These are phyloP conservation scores for Prunus armeniaca DNA, from an alignment of 306 rosid genomes.

Conservation along the genomic window DNA sequence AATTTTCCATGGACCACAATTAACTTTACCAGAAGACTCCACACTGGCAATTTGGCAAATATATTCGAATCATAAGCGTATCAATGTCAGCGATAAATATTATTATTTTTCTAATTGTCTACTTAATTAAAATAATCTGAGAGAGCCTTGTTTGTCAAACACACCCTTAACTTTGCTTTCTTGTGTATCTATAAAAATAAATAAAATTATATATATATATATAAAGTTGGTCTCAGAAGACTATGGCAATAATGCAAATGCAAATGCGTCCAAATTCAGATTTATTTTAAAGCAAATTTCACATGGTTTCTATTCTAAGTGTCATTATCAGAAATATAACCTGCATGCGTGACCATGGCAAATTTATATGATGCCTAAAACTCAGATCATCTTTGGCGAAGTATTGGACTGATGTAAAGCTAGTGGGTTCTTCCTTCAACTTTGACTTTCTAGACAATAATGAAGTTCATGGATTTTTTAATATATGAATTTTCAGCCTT, in stretches of 20 bases:
- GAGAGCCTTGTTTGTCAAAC: not conserved
- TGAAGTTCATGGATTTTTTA: not conserved
- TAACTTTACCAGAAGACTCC: not conserved
- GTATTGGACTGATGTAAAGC: not conserved
- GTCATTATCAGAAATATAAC: not conserved
- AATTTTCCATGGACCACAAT: not conserved
- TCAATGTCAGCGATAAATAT: not conserved
- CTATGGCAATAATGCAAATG: not conserved
- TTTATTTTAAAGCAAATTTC: not conserved
- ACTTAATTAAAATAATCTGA: not conserved
- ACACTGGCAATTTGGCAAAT: not conserved
- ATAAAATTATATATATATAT: too few species aligned
- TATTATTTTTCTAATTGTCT: not conserved
- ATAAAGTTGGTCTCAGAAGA: not conserved
- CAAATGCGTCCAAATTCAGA: not conserved
- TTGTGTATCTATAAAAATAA: not conserved
- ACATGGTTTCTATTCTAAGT: not conserved
- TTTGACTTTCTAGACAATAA: not conserved
- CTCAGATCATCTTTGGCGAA: not conserved
- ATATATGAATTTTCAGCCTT: too few species aligned
- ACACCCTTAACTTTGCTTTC: not conserved
- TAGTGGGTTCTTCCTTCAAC: not conserved
- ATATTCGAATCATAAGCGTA: not conserved
- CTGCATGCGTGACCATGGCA: not conserved
- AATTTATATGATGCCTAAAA: not conserved